Evolutionary conservation across 2,329 filamentous ascomycete species (phyloP).

Genomic region (Ceratocystis diversiconidia): DNA sequence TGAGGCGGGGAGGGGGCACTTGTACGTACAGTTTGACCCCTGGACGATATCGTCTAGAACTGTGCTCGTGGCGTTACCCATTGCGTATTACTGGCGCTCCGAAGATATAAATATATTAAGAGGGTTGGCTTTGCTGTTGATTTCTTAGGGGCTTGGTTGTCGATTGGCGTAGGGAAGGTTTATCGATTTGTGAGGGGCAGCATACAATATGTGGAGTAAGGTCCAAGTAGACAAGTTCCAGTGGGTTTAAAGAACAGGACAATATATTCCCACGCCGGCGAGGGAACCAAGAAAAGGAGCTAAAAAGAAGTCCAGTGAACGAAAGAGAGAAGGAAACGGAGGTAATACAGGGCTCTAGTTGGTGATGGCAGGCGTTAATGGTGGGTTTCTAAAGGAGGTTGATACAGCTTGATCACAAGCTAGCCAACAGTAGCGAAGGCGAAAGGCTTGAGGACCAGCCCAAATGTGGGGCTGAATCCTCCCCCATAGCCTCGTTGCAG

Average conservation of each 20-base stretch:
- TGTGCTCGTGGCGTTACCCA: constrained; percentile 56
- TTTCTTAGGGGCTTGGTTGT: neutral
- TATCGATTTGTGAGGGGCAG: neutral
- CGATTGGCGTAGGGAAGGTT: neutral
- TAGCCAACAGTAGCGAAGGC: neutral
- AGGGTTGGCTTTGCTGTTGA: neutral
- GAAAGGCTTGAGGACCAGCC: neutral
- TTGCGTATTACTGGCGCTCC: constrained; percentile 24
- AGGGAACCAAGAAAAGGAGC: neutral
- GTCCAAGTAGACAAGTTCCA: neutral
- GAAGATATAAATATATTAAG: neutral
- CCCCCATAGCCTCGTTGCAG: neutral
- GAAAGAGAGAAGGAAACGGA: neutral
- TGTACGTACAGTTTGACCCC: constrained; percentile 70
- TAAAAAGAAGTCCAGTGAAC: neutral
- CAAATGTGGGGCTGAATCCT: neutral
- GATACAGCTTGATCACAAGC: constrained; percentile 1
- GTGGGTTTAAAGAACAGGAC: neutral
- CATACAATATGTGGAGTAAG: neutral
- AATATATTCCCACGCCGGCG: constrained; percentile 1
- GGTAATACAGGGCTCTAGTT: neutral
- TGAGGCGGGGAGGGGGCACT: constrained; percentile 19
- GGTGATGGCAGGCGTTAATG: neutral
- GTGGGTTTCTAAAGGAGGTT: constrained; percentile 1
- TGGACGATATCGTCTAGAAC: constrained; percentile 94